Base-by-base conservation (phyloP, 2,329 filamentous ascomycete species). In the Curvularia verruculosa region DNA sequence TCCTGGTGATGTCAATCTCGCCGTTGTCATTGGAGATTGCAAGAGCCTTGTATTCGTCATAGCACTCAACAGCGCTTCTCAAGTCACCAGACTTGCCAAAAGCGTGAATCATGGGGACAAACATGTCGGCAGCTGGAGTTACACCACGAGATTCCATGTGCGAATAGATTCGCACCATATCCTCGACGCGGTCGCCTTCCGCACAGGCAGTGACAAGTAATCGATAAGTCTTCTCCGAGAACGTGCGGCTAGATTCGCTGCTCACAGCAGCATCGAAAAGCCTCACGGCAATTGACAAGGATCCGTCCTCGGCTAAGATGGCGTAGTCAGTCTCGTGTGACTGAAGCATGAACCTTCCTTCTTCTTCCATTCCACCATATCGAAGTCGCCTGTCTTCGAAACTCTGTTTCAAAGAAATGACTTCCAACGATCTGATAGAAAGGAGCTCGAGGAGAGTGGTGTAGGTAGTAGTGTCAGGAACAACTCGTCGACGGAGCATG, bases 61-160 rank as follows among this genome's bases (percentile, higher is more conserved):
- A 99, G 78, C 92, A 92, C 75, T 96, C 92, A 6, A 98, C 91
- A 19, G 93, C 95, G 66, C 90, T 96, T 68, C 88, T 83, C 43
- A 98, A 80, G 73, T 98, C 92, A 48, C 92, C 90, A 10, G 85
- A 85, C 40, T 85, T 85, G 59, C 91, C 91, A 72, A 96, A 98
- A 0, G 93, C 92, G n/a, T 90, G 88, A 74, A 99, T 97, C 91
- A 99, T 96, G 18, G 89, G 85, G 1, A 92, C 90, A 78, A 96
- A 98, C 50, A 94, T 91, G 44, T 89, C 87, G 5, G 92, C 89
- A 56, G 89, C 87, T 0, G 94, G 91, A 15, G 86, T 84, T 21
- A 91, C 85, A 54, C 87, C 87, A 66, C 85, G 87, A 34, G 84
- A 80, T 76, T 96, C 92, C 92, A 98, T 96, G 75, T 98, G 92